Base-by-base conservation (phyloP, 371 early-diverging fungal species). In the Mortierella sp. region DNA sequence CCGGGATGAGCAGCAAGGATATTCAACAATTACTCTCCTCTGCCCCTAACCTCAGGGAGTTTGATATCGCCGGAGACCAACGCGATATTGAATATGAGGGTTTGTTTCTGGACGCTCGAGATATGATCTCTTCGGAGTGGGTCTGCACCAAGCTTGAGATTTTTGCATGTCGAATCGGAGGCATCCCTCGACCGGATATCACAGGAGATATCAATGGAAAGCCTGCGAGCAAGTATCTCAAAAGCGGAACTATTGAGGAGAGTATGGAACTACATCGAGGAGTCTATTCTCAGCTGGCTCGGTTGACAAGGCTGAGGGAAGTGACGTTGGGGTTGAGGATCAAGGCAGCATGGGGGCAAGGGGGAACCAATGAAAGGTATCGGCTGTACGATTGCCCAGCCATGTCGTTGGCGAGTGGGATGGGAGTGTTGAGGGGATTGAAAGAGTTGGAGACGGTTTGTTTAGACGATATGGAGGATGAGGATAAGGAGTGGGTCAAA, bases 271-370 rank as follows among this genome's bases (percentile, higher is more conserved):
- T 28, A 26, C n/a, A 74, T 1, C 47, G 60, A 6, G 44, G 58
- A 5, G 55, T 60, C 2, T 74, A 74, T 28, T 31, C 28, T 2
- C 74, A 74, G 26, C 58, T 74, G 8, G n/a, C 45, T 10, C 34
- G 55, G 57, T 57, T 74, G 14, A 74, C 19, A 58, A 58, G 47
- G 45, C 16, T 74, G 60, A 55, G 19, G 8, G 63, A 60, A 45
- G 14, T 74, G 24, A 16, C 0, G 16, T 8, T 72, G 48, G 50
- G 47, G 19, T 28, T 7, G 47, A 6, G 28, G 0, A 2, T 31
- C 34, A 7, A 0, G 44, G 7, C 19, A 26, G 1, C 9, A 14
- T 44, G 19, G 72, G 48, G 42, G 3, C 7, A 10, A 5, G 5
- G 42, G 1, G 42, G 5, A 38, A 3, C 42, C 42, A 38, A 5